phyloP scores from a whole-genome alignment of 371 early-diverging fungal species.

The Mortierella sp. region DNA sequence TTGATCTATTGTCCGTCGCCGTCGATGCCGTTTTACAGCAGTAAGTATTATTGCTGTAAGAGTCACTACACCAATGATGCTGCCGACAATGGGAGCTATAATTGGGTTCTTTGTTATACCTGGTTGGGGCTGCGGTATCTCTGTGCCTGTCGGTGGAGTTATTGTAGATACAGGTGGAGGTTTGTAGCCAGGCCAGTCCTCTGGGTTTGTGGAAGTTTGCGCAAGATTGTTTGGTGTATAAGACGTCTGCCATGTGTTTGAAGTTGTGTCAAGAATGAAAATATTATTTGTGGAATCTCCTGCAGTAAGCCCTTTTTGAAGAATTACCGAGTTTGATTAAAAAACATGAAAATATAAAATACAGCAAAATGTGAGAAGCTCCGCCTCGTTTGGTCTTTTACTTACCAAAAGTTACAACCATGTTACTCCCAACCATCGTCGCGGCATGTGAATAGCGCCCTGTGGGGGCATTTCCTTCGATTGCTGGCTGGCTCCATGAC shows the following conservation, averaged over 20 bases:
- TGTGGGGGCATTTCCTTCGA: slow-evolving; percentile 45
- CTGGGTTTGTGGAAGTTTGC: slow-evolving; percentile 46
- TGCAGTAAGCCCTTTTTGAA: slow-evolving; percentile 31
- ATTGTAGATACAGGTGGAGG: slow-evolving; percentile 31
- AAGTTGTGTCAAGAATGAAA: slow-evolving; percentile 36
- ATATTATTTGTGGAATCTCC: slow-evolving; percentile 49
- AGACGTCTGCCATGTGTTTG: slow-evolving; percentile 52
- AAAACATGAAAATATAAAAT: too few species aligned
- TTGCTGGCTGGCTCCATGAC: slow-evolving; percentile 50
- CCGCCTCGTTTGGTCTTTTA: not conserved
- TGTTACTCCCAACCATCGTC: slow-evolving; percentile 45
- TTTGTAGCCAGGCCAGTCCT: slow-evolving; percentile 56
- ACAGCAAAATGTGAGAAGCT: too few species aligned
- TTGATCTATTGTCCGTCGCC: not conserved
- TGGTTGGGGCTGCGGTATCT: slow-evolving; percentile 1
- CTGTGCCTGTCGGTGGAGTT: slow-evolving; percentile 3
- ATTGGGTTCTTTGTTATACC: not conserved
- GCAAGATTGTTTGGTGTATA: slow-evolving; percentile 43
- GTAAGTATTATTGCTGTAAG: slow-evolving; percentile 16
- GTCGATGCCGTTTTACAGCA: slow-evolving; percentile 13
- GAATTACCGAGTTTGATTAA: not conserved
- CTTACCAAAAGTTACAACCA: slow-evolving; percentile 48
- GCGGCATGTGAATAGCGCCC: slow-evolving; percentile 52
- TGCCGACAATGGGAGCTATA: slow-evolving; percentile 38
- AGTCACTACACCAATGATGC: slow-evolving; percentile 21